Evolutionary conservation across 2,329 filamentous ascomycete species (phyloP).

Genomic region (Cytospora chrysosperma): DNA sequence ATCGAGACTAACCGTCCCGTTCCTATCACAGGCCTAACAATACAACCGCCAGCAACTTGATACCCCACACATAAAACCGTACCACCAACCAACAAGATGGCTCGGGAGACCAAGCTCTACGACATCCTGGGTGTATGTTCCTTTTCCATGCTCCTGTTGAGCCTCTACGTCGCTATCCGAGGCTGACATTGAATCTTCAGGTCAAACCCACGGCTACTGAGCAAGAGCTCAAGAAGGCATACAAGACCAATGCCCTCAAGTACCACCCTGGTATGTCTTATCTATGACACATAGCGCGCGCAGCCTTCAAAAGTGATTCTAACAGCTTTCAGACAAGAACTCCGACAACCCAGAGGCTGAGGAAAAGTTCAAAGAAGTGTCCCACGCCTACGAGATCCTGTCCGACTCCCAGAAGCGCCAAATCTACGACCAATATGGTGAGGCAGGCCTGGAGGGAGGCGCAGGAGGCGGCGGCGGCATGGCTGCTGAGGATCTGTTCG

Average conservation of each 20-base stretch:
- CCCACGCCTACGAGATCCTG: conserved; percentile 91
- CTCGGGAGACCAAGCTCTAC: conserved; percentile 77
- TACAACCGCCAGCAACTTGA: conserved; percentile 1
- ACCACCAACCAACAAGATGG: conserved; percentile 54
- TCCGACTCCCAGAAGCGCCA: conserved; percentile 88
- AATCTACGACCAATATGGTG: conserved; percentile 95
- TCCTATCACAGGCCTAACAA: neutral
- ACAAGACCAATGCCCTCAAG: conserved; percentile 80
- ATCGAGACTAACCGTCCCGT: neutral
- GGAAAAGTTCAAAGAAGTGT: conserved; percentile 98
- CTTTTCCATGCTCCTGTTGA: neutral
- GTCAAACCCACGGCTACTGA: conserved; percentile 78
- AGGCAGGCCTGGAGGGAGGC: conserved; percentile 91
- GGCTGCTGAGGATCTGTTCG: conserved; percentile 94
- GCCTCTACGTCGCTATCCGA: neutral
- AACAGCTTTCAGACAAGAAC: conserved; percentile 76
- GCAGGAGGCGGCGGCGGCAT: conserved; percentile 75
- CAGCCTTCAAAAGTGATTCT: conserved; percentile 11
- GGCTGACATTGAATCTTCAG: conserved; percentile 44
- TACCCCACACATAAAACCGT: conserved; percentile 8
- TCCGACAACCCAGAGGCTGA: conserved; percentile 87
- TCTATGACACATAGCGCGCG: neutral
- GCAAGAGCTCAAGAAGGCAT: conserved; percentile 85
- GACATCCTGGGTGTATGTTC: conserved; percentile 71
- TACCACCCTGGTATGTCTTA: conserved; percentile 73